Evolutionary conservation across 1,139 yeast species (phyloP).

Genomic region (Suhomyces anneliseae): DNA sequence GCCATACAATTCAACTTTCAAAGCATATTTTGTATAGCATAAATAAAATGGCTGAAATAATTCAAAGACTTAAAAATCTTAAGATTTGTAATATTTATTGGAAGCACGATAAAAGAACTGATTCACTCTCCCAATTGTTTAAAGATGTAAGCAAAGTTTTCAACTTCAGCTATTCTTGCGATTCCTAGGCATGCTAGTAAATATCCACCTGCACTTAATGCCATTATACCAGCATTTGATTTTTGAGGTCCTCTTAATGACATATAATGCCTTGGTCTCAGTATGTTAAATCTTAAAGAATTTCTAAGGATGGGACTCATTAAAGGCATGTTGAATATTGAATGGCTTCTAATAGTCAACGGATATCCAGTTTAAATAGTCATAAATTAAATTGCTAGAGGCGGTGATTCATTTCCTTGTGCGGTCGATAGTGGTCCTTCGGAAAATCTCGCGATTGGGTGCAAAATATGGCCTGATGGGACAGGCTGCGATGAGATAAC

Average conservation of each 20-base stretch:
- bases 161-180: constrained; percentile 26
- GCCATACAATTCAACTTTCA: not conserved
- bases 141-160: constrained; percentile 24
- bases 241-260: not conserved
- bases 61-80: no score
- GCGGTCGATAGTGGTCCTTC: constrained; percentile 2
- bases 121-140: constrained; percentile 22
- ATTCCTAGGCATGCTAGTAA: constrained; percentile 22
- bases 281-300: constrained; percentile 1
- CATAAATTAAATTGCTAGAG: not conserved
- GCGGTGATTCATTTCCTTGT: not conserved
- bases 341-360: not conserved
- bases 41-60: no score
- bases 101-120: not conserved
- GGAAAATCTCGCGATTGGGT: constrained; percentile 9
- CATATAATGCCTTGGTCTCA: constrained; percentile 1
- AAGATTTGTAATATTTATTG: no score
- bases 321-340: constrained; percentile 1
- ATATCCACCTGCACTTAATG: constrained; percentile 21
- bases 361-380: not conserved
- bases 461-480: constrained; percentile 7
- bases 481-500: not conserved
- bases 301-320: constrained; percentile 3
- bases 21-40: not conserved
- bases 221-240: constrained; percentile 7